Evolutionary conservation across 441 rosid species (phyloP).

Genomic region (Populus hybrid): DNA sequence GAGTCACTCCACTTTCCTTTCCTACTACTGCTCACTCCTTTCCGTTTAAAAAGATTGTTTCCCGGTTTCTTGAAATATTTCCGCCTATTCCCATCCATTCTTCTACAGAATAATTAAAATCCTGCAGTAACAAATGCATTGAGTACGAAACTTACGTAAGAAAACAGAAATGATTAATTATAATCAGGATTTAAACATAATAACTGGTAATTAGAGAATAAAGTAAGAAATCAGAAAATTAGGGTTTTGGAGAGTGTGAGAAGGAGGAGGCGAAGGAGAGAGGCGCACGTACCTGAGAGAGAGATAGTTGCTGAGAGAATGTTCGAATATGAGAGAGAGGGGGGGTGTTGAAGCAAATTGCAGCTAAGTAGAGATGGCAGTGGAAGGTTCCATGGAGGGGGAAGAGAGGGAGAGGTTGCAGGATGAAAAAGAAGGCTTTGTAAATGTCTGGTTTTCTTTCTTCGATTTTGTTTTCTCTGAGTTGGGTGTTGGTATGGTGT

Average conservation of each 20-base stretch:
- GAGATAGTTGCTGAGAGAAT: neutral
- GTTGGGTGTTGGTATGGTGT: neutral
- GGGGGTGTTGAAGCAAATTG: neutral
- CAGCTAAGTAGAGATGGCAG: too few species aligned
- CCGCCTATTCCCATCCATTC: conserved; percentile 38
- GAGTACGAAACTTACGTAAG: neutral
- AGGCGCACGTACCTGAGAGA: neutral
- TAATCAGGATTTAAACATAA: neutral
- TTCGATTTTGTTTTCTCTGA: neutral
- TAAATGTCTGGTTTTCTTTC: neutral
- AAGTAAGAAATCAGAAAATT: neutral
- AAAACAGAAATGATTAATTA: neutral
- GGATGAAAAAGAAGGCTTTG: neutral
- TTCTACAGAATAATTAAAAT: neutral
- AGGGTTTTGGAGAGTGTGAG: neutral
- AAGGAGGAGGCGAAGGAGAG: neutral
- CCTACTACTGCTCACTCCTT: conserved; percentile 32
- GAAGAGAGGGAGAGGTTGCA: neutral
- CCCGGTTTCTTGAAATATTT: conserved; percentile 36
- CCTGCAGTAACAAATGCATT: neutral
- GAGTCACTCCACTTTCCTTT: conserved; percentile 25
- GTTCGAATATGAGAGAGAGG: neutral
- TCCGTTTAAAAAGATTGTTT: conserved; percentile 39
- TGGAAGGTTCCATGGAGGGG: too few species aligned
- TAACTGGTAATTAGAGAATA: neutral